phyloP scores from a whole-genome alignment of 2,329 filamentous ascomycete species.

The Sporothrix schenckii region DNA sequence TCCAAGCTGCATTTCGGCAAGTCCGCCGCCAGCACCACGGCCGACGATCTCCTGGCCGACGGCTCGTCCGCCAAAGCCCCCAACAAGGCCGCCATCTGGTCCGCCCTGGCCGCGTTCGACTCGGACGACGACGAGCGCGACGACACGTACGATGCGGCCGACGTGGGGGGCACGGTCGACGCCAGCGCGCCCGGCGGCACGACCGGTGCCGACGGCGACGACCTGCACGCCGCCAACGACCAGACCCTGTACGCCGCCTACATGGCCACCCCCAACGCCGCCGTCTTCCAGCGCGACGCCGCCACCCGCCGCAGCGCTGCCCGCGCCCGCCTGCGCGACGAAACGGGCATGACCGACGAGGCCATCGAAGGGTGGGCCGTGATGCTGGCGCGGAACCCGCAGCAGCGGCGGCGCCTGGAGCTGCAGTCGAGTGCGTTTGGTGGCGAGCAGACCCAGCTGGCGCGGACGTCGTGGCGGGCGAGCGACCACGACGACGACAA shows the following conservation, averaged over 20 bases:
- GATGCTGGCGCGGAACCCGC: constrained; percentile 76
- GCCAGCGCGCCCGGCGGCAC: constrained; percentile 58
- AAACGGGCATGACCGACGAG: constrained; percentile 90
- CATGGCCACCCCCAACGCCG: constrained; percentile 60
- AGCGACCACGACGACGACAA: constrained; percentile 59
- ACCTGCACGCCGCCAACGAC: constrained; percentile 61
- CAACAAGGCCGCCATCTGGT: constrained; percentile 83
- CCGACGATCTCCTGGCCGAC: constrained; percentile 72
- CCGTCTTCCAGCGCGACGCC: constrained; percentile 69
- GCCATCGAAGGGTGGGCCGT: constrained; percentile 91
- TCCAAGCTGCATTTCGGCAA: constrained; percentile 78
- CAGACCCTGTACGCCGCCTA: constrained; percentile 74
- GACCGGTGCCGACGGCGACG: constrained; percentile 58
- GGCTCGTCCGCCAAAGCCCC: constrained; percentile 58
- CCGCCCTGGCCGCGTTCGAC: constrained; percentile 86
- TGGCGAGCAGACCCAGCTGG: constrained; percentile 67
- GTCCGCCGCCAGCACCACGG: constrained; percentile 61
- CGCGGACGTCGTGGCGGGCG: constrained; percentile 66
- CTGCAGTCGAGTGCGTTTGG: constrained; percentile 68
- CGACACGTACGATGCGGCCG: constrained; percentile 91
- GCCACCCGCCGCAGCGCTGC: constrained; percentile 66
- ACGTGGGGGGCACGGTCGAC: constrained; percentile 88
- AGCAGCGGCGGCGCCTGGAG: constrained; percentile 70
- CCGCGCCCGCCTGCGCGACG: constrained; percentile 66
- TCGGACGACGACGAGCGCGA: constrained; percentile 95